Evolutionary conservation across 805 yeast genomes (phyloP).

Genomic region (Wickerhamiella bombiphila): DNA sequence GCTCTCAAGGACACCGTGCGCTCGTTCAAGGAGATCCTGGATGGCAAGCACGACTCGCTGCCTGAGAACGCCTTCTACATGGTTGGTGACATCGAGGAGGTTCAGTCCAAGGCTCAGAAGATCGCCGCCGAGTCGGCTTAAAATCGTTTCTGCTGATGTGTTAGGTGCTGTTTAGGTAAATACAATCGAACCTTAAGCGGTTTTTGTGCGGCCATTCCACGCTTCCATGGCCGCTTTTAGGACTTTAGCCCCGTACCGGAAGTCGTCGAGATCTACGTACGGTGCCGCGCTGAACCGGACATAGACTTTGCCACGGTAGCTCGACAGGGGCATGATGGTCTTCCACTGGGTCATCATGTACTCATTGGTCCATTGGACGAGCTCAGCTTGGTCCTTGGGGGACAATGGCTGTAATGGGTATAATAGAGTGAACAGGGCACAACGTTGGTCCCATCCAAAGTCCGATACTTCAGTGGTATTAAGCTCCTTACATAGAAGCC

Average conservation of each 20-base stretch:
- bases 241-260: conserved; percentile 31
- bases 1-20: conserved; percentile 87
- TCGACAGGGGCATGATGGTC: conserved; percentile 35
- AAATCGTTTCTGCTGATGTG: too few relatives aligned
- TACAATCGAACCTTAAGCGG: too few relatives aligned
- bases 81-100: conserved; percentile 99
- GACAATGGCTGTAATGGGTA: conserved; percentile 23
- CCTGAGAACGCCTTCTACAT: conserved; percentile 99
- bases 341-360: conserved; percentile 23
- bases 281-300: conserved; percentile 46
- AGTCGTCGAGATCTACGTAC: conserved; percentile 44
- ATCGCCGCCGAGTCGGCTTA: conserved; percentile 59
- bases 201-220: too few relatives aligned
- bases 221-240: conserved; percentile 24
- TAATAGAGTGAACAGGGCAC: conserved; percentile 32
- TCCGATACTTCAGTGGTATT: conserved; percentile 28
- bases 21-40: conserved; percentile 94
- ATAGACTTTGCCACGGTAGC: conserved; percentile 30
- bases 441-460: conserved; percentile 24
- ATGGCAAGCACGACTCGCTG: conserved; percentile 95
- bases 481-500: conserved; percentile 28
- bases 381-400: conserved; percentile 12
- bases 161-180: too few relatives aligned
- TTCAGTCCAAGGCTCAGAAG: conserved; percentile 96
- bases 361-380: conserved; percentile 14